Percentiles rank a stretch among this genome's conserved stretches.
phyloP scores from a whole-genome alignment of 352 stramenopile genomes.

The Pythium utonaiense region DNA sequence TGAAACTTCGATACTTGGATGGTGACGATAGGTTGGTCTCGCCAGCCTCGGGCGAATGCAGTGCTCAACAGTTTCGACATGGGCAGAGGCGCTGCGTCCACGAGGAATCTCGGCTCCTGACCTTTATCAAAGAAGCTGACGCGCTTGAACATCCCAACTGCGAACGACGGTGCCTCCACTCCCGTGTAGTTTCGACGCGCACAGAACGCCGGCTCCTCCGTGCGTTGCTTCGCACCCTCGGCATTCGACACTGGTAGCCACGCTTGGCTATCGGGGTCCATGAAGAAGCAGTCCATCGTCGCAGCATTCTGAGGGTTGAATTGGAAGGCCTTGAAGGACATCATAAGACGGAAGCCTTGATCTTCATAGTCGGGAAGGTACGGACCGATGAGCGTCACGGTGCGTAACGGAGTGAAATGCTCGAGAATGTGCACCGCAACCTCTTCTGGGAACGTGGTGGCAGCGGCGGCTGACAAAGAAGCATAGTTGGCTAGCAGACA shows the following conservation, averaged over 20 bases:
- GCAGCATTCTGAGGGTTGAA: background rate
- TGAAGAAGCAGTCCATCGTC: conserved; percentile 10
- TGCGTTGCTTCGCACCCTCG: background rate
- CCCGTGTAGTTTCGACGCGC: background rate
- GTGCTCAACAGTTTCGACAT: background rate
- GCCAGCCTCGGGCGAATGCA: conserved; percentile 4
- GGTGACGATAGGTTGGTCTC: background rate
- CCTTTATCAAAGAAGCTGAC: background rate
- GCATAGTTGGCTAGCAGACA: background rate
- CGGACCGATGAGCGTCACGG: conserved; percentile 1
- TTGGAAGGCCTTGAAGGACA: conserved; percentile 11
- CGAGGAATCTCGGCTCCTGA: background rate
- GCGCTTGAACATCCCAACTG: conserved; percentile 4
- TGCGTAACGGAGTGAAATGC: conserved; percentile 7
- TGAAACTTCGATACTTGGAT: background rate
- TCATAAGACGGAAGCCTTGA: conserved; percentile 10
- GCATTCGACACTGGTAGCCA: background rate
- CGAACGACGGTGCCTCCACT: background rate
- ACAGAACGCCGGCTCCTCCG: conserved; percentile 2
- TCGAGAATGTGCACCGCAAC: conserved; percentile 12
- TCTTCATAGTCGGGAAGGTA: background rate
- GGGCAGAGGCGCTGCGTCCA: background rate
- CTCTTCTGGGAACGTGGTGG: background rate
- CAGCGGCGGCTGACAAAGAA: background rate
- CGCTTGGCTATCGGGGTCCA: conserved; percentile 4